These are phyloP conservation scores for Solanum rostratum DNA, from an alignment of 257 asterid genomes.

Conservation along the genomic window DNA sequence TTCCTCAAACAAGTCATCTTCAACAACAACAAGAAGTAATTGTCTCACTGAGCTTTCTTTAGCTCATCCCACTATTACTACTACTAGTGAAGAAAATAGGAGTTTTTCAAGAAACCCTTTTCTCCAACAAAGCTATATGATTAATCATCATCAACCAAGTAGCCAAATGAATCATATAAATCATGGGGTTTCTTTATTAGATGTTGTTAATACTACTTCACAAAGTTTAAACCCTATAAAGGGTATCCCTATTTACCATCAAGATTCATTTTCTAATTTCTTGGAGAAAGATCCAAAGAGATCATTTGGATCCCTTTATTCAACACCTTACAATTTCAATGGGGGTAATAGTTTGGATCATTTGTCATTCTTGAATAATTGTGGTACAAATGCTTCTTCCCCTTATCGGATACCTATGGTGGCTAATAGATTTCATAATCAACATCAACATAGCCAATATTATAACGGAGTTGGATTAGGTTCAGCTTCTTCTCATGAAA, in stretches of 20 bases:
- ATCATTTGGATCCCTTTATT: constrained; percentile 3
- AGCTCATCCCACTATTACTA: not conserved
- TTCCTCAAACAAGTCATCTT: not conserved
- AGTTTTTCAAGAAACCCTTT: not conserved
- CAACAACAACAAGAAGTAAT: not conserved
- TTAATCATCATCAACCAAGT: not conserved
- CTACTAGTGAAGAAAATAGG: not conserved
- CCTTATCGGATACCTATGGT: constrained; percentile 1
- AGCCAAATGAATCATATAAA: not conserved
- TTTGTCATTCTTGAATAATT: constrained; percentile 10
- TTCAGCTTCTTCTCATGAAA: constrained; percentile 18
- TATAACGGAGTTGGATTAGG: constrained; percentile 17
- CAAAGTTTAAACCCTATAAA: not conserved
- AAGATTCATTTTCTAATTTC: constrained; percentile 13
- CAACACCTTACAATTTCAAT: constrained; percentile 7
- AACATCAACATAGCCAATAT: constrained; percentile 16
- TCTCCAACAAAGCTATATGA: not conserved
- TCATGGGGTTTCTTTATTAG: constrained; percentile 7
- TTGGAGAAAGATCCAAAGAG: constrained; percentile 30
- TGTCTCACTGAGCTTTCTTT: not conserved
- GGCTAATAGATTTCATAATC: constrained; percentile 9
- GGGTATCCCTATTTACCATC: constrained; percentile 34
- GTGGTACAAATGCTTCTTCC: constrained; percentile 13
- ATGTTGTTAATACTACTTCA: not conserved
- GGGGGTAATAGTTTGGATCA: constrained; percentile 18